Percentiles rank a stretch among this genome's conserved stretches.
phyloP scores from a whole-genome alignment of 1,284 basidiomycete genomes.

The Cryptococcus sp. region DNA sequence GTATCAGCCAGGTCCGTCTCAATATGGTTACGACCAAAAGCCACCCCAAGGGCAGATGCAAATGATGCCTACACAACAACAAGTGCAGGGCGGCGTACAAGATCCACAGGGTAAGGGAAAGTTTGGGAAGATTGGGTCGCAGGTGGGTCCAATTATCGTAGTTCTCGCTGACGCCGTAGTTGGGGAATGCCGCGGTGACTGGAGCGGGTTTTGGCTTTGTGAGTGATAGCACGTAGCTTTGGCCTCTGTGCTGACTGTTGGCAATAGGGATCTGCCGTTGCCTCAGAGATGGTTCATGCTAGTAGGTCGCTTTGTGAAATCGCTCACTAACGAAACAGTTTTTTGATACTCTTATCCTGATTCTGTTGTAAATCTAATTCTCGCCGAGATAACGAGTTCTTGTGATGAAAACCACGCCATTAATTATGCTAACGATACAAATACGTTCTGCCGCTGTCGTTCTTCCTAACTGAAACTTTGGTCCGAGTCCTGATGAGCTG shows the following conservation, averaged over 20 bases:
- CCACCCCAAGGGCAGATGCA: conserved; percentile 20
- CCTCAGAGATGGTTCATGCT: not conserved
- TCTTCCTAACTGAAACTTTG: no score
- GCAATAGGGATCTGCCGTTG: not conserved
- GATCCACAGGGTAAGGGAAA: conserved; percentile 32
- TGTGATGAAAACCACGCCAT: no score
- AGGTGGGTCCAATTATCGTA: conserved; percentile 25
- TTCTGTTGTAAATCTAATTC: no score
- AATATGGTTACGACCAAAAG: conserved; percentile 20
- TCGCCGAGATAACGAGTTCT: no score
- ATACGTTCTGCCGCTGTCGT: no score
- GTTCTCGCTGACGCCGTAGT: conserved; percentile 15
- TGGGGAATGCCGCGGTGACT: conserved; percentile 37
- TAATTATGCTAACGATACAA: no score
- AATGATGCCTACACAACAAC: conserved; percentile 23
- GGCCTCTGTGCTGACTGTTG: no score
- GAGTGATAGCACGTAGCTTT: conserved; percentile 20
- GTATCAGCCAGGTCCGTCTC: conserved; percentile 17
- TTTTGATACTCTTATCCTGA: no score
- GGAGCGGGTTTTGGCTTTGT: conserved; percentile 42
- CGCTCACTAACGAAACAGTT: no score
- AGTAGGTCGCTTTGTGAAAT: not conserved
- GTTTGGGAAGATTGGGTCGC: conserved; percentile 42
- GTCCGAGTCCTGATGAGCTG: no score
- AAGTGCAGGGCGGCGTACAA: conserved; percentile 21